These are phyloP conservation scores for Xylariomycetidae sp. DNA, from an alignment of 2,329 filamentous ascomycete species.

Conservation along the genomic window DNA sequence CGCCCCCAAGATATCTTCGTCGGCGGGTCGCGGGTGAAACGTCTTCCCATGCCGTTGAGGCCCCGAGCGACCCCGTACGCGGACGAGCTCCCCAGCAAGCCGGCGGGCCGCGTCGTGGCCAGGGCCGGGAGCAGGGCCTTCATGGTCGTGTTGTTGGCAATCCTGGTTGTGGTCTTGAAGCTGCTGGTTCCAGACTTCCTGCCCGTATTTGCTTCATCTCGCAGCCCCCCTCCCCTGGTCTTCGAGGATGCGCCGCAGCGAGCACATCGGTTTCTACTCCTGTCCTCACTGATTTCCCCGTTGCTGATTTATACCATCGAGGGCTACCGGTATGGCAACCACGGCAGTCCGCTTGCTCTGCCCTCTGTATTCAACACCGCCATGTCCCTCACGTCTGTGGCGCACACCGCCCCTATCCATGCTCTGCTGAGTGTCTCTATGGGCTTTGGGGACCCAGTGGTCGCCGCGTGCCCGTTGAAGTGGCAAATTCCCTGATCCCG, in stretches of 20 bases:
- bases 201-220: no score
- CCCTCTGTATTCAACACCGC: constrained; percentile 10
- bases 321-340: constrained; percentile 15
- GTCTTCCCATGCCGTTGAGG: constrained; percentile 8
- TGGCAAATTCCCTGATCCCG: constrained; percentile 13
- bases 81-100: constrained; percentile 13
- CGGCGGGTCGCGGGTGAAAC: constrained; percentile 4
- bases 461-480: constrained; percentile 7
- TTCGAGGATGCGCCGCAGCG: no score
- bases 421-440: constrained; percentile 6
- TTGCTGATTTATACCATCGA: constrained; percentile 20
- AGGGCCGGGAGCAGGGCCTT: no score
- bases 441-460: constrained; percentile 5
- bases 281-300: constrained; percentile 16
- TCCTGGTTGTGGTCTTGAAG: no score
- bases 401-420: constrained; percentile 9
- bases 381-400: constrained; percentile 10
- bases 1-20: constrained; percentile 1
- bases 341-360: constrained; percentile 7
- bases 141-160: no score
- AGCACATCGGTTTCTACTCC: constrained; percentile 10
- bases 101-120: not conserved
- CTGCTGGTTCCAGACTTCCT: no score
- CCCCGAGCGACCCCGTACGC: constrained; percentile 8
- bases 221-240: no score